Evolutionary conservation across 306 rosid genomes (phyloP).

Genomic region (Cicer yamashitae): DNA sequence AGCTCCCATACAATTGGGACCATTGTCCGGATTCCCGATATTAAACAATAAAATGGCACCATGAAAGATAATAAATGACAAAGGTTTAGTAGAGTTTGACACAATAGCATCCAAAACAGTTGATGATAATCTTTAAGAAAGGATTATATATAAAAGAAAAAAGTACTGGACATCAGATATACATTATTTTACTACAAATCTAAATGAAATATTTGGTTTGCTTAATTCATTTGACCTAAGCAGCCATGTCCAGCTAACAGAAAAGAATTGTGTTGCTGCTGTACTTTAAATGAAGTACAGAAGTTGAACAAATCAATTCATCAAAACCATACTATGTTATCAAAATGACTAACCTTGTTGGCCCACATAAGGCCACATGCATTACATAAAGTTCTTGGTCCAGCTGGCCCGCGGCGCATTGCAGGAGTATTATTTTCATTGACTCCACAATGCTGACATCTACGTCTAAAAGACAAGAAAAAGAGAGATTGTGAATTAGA

Average conservation of each 20-base stretch:
- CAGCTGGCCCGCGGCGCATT: conserved; percentile 99
- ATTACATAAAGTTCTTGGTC: conserved; percentile 94
- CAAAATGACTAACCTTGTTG: conserved; percentile 72
- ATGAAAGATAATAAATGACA: conserved; percentile 18
- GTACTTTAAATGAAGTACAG: conserved; percentile 11
- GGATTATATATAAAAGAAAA: background rate
- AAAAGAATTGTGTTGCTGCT: background rate
- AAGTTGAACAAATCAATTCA: conserved; percentile 21
- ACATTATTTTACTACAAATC: conserved; percentile 25
- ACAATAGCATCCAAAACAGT: conserved; percentile 23
- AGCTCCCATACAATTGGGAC: conserved; percentile 11
- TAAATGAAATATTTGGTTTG: background rate
- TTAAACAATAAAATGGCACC: conserved; percentile 1
- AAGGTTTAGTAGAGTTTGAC: background rate
- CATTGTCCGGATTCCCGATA: conserved; percentile 21
- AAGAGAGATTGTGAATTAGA: background rate
- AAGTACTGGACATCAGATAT: background rate
- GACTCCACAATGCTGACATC: conserved; percentile 93
- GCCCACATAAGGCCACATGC: conserved; percentile 99
- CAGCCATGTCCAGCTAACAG: conserved; percentile 15
- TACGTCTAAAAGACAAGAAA: conserved; percentile 62
- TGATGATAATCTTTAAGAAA: conserved; percentile 9
- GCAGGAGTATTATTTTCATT: conserved; percentile 92
- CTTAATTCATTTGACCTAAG: background rate
- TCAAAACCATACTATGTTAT: conserved; percentile 25